Evolutionary conservation across 768 basidiomycete genomes (phyloP).

Genomic region (Suillus americanus): DNA sequence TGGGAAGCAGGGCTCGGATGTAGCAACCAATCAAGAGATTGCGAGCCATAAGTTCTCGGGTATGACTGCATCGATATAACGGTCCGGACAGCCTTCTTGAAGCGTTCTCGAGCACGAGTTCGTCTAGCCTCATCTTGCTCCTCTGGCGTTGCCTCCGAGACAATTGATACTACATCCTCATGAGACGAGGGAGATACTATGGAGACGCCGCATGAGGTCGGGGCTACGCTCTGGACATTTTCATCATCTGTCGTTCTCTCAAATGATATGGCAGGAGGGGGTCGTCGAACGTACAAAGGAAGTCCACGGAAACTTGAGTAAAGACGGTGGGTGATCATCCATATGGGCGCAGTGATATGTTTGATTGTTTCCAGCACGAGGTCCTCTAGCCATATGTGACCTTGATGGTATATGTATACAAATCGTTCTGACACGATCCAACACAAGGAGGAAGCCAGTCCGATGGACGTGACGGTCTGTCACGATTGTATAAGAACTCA

Average conservation of each 20-base stretch:
- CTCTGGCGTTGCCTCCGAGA: conserved; percentile 27
- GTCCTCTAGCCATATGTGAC: conserved; percentile 52
- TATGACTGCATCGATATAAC: conserved; percentile 41
- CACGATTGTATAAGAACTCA: conserved; percentile 12
- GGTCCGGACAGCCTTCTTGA: conserved; percentile 43
- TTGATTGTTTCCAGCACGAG: conserved; percentile 33
- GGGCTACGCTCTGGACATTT: neutral
- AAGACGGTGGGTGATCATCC: neutral
- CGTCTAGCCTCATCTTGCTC: conserved; percentile 25
- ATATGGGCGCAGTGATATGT: conserved; percentile 14
- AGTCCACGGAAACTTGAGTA: neutral
- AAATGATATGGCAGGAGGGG: neutral
- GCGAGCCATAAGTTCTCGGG: neutral
- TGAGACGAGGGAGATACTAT: neutral
- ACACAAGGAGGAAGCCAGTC: conserved; percentile 48
- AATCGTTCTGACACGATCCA: conserved; percentile 55
- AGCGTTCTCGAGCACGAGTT: conserved; percentile 35
- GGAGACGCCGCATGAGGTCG: neutral
- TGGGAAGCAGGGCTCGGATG: neutral
- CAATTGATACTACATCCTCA: conserved; percentile 22
- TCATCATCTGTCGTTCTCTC: neutral
- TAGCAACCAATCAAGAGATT: neutral
- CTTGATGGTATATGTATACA: conserved; percentile 47
- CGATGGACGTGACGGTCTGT: conserved; percentile 38
- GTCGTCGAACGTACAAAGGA: conserved; percentile 3